phyloP scores from a whole-genome alignment of 2,329 filamentous ascomycete genomes.

The Botrytis fragariae region DNA sequence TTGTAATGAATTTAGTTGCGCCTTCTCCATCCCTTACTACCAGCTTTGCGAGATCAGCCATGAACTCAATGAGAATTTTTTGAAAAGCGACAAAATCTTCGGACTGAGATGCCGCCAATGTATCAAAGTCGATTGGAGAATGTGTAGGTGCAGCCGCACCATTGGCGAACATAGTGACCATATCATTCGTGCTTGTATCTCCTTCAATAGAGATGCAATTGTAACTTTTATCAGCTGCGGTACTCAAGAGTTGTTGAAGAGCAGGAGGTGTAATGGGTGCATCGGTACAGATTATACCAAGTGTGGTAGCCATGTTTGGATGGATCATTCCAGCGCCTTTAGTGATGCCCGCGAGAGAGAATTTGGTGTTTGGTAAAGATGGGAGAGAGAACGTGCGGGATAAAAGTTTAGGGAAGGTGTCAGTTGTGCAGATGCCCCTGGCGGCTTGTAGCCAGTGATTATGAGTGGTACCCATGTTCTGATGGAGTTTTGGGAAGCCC shows the following conservation, averaged over 20 bases:
- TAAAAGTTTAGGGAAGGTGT: constrained; percentile 95
- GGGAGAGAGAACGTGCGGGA: constrained; percentile 83
- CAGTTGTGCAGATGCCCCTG: constrained; percentile 93
- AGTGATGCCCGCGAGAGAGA: constrained; percentile 88
- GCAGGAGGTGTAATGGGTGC: constrained; percentile 66
- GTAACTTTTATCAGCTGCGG: not conserved
- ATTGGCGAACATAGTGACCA: not conserved
- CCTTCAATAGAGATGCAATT: constrained; percentile 8
- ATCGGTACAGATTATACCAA: constrained; percentile 90
- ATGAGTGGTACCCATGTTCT: constrained; percentile 54
- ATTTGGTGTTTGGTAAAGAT: constrained; percentile 70
- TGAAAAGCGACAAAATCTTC: not conserved
- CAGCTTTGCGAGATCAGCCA: not conserved
- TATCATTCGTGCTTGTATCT: constrained; percentile 1
- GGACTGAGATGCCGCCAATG: not conserved
- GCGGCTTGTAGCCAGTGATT: constrained; percentile 84
- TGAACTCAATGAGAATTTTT: not conserved
- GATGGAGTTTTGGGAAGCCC: not conserved
- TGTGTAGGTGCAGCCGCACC: not conserved
- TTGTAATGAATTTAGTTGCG: not conserved
- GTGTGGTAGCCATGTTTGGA: constrained; percentile 95
- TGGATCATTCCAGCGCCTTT: constrained; percentile 99
- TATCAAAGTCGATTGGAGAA: not conserved
- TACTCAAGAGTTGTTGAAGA: not conserved
- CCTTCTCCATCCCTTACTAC: not conserved